phyloP scores from a whole-genome alignment of 164 flowering plant species.

The Tetracentron sinense region DNA sequence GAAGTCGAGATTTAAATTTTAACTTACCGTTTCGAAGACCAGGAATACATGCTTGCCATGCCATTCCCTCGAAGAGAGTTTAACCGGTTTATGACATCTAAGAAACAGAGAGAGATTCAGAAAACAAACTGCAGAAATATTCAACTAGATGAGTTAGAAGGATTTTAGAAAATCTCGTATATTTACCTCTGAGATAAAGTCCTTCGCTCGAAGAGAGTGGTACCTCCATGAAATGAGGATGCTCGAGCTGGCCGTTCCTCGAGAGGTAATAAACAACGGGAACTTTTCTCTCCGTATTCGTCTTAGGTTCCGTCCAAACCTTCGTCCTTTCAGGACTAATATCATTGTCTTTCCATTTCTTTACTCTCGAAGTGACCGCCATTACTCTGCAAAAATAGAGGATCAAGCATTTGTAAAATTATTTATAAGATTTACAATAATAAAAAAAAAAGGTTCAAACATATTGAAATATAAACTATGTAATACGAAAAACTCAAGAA shows the following conservation, averaged over 20 bases:
- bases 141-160: too few species aligned
- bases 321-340: conserved; percentile 35
- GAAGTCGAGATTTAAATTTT: neutral
- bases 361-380: conserved; percentile 32
- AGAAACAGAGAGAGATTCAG: conserved; percentile 6
- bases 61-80: conserved; percentile 75
- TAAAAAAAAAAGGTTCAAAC: neutral
- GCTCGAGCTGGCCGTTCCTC: conserved; percentile 83
- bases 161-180: neutral
- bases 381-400: conserved; percentile 15
- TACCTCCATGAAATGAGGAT: conserved; percentile 95
- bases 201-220: conserved; percentile 74
- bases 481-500: neutral
- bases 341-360: conserved; percentile 23
- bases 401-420: neutral
- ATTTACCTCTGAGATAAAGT: conserved; percentile 68
- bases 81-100: conserved; percentile 81
- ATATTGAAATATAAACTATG: neutral
- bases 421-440: neutral
- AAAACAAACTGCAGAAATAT: neutral
- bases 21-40: conserved; percentile 73
- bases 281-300: conserved; percentile 37
- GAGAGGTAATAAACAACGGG: conserved; percentile 84
- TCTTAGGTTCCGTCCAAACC: conserved; percentile 36
- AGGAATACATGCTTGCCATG: conserved; percentile 75